Evolutionary conservation across 176 grass and related monocot species (phyloP), one percentile per base, ranked within the genome.

Genomic region (Miscanthus lutarioriparius): DNA sequence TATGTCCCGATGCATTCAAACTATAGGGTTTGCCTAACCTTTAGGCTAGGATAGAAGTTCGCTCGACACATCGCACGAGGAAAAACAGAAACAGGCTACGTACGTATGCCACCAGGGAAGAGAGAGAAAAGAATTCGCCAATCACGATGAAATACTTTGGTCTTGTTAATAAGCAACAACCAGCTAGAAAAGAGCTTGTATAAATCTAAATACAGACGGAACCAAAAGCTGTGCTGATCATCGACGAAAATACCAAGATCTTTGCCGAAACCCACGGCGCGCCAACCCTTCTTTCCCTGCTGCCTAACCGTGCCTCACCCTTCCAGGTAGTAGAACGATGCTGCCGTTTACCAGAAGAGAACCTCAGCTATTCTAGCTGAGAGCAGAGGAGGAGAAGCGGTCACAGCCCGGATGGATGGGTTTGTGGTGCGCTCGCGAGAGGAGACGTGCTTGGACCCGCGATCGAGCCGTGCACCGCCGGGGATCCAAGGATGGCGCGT

Each of bases 401-500:
- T 15, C 30, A 36, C n/a, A 2, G 37, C 2, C 12, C 56, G 56
- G 10, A 62, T 23, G 54, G 32, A 26, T 61, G 56, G 32, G 17
- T 54, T 51, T 10, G 23, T 23, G 72, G 23, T 23, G 72, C n/a
- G 40, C 5, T 10, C 1, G 1, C 54, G 54, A 58, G 54, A 26
- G 67, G 86, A 88, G 66, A 53, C 41, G 86, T 88, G 86, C 14
- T 83, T 73, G 80, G 74, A 78, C 86, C 66, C 63, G 25, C 11
- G n/a, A 70, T 62, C 12, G 71, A 87, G 54, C 79, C 79, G 49
- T 78, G 54, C 64, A 15, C 43, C 41, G 48, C 48, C 48, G 53
- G 12, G 16, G 23, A 48, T 48, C 45, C 14, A 64, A 19, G 70
- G n/a, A n/a, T n/a, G n/a, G n/a, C 11, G 53, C 74, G 47, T 15